Conservation (phyloP, 192 early-diverging fungal genomes). For the Linnemannia elongata region DNA sequence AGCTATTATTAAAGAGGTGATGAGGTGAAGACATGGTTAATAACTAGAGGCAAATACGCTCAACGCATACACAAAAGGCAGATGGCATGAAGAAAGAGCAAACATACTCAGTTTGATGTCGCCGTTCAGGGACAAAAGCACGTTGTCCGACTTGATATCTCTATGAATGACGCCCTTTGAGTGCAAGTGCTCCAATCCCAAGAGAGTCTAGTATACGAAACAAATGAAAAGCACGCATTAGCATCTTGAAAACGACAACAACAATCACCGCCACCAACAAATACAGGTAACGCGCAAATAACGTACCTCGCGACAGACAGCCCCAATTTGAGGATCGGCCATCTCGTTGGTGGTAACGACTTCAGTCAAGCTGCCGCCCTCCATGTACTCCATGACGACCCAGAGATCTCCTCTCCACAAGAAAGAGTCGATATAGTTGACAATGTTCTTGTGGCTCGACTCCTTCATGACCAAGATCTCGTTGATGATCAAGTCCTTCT, state of each 20-base stretch:
- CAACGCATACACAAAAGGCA: not conserved
- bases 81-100: conserved; percentile 6
- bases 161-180: conserved; percentile 82
- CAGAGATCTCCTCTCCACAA: conserved; percentile 84
- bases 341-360: conserved; percentile 83
- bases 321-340: conserved; percentile 85
- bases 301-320: conserved; percentile 77
- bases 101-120: conserved; percentile 79
- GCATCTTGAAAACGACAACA: not conserved
- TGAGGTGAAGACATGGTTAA: not conserved
- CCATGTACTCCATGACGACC: conserved; percentile 96
- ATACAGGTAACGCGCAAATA: conserved; percentile 8
- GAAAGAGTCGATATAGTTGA: conserved; percentile 87
- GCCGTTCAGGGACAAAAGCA: conserved; percentile 75
- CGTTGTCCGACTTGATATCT: conserved; percentile 92
- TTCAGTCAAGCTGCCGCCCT: conserved; percentile 89
- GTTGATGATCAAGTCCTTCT: conserved; percentile 96
- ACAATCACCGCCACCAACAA: not conserved
- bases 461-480: conserved; percentile 93
- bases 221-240: not conserved
- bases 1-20: conserved; percentile 58
- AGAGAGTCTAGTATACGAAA: conserved; percentile 63
- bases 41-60: not conserved
- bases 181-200: conserved; percentile 83
- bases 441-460: conserved; percentile 85